These are phyloP conservation scores for Hypoxylon fragiforme DNA, from an alignment of 495 filamentous ascomycete species.

Conservation along the genomic window DNA sequence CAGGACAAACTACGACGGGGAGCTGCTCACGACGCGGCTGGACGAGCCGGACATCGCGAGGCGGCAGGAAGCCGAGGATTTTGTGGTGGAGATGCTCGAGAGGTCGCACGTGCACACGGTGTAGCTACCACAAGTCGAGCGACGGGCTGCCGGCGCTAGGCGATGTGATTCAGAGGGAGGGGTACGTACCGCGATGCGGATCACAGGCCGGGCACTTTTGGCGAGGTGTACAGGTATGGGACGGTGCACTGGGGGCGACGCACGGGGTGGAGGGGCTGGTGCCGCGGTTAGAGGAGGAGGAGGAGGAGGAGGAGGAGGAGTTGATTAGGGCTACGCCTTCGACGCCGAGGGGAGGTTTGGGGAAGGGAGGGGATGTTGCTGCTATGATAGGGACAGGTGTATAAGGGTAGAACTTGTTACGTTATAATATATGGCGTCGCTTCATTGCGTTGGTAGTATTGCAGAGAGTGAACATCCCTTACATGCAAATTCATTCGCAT, in stretches of 20 bases:
- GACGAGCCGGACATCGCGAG: constrained; percentile 19
- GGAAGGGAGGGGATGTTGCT: no score
- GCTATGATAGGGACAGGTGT: no score
- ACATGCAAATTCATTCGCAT: no score
- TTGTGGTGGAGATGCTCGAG: constrained; percentile 30
- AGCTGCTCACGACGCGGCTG: constrained; percentile 31
- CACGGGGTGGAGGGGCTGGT: constrained; percentile 21
- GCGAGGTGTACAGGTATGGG: constrained; percentile 41
- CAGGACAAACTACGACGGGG: constrained; percentile 29
- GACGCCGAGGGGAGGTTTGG: no score
- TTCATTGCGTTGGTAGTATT: no score
- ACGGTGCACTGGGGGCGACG: constrained; percentile 38
- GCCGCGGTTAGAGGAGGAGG: constrained; percentile 9
- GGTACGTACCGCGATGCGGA: constrained; percentile 36
- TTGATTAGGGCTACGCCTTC: constrained; percentile 27
- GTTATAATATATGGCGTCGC: no score
- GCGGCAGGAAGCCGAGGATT: constrained; percentile 25
- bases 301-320: constrained; percentile 18
- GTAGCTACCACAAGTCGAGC: constrained; percentile 31
- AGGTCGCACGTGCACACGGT: constrained; percentile 36
- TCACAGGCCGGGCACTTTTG: constrained; percentile 41
- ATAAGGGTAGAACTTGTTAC: no score
- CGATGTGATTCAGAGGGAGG: constrained; percentile 33
- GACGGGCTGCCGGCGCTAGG: constrained; percentile 31
- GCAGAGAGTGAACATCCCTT: no score